Base-by-base conservation (phyloP, 2,329 filamentous ascomycete species). In the Xylaria sp. region DNA sequence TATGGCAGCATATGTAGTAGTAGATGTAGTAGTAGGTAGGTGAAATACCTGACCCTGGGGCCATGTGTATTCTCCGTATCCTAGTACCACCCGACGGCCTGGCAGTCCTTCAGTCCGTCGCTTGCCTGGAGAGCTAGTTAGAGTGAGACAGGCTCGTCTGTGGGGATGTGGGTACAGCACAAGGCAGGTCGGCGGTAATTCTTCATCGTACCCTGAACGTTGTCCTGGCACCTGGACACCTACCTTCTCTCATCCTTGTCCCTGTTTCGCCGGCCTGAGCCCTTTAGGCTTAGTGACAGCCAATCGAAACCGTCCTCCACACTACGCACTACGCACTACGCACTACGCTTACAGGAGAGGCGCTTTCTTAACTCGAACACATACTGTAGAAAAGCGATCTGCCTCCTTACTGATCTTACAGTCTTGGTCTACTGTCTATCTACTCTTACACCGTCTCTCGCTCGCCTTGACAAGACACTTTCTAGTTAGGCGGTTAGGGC, bases 251-350 rank as follows among this genome's bases (percentile, higher is more conserved):
- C 64, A 72, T 68, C 68, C 70, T 66, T 66, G 69, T 66, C 60
- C 65, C 67, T 70, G 68, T 66, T 61, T 74, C 70, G 69, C 72
- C 29, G 29, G 69, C 72, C 65, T 64, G 63, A 66, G 64, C 62
- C 71, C 69, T 63, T 64, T 72, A 61, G 70, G 71, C 65, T 68
- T 75, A 74, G 73, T 66, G 11, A 34, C 57, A 60, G 57, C 62
- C 66, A 67, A 66, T 71, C 65, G 65, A 68, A 69, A 69, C 67
- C 66, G 62, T 64, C 66, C 66, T 66, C 68, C 67, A 66, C 66
- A 67, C 62, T 62, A 63, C n/a, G n/a, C n/a, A n/a, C n/a, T n/a
- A n/a, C n/a, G n/a, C n/a, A n/a, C n/a, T n/a, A n/a, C n/a, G n/a
- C n/a, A n/a, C n/a, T n/a, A n/a, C n/a, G n/a, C n/a, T n/a, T n/a